A percentile compares a stretch with the other conserved stretches of the same genome.
These are phyloP conservation scores for Zasmidium citrigriseum DNA, from an alignment of 2,329 filamentous ascomycete genomes.

Conservation along the genomic window DNA sequence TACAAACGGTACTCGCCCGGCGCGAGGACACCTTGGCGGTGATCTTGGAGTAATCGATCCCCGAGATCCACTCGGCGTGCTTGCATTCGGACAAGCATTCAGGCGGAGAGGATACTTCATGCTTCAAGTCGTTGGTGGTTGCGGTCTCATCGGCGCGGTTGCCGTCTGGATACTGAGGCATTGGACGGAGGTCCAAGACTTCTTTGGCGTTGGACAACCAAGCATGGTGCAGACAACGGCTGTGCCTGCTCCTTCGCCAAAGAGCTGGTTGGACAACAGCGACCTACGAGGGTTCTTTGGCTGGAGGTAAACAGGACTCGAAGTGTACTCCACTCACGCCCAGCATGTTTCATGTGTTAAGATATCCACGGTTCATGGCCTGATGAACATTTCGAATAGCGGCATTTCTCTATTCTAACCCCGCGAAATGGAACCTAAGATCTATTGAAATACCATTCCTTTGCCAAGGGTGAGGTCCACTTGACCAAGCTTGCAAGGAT, in stretches of 20 bases:
- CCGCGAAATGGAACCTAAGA: too few species aligned
- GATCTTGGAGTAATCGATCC: constrained; percentile 47
- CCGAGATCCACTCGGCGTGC: constrained; percentile 77
- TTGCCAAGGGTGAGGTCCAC: neutral
- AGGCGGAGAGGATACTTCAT: constrained; percentile 66
- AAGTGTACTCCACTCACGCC: neutral
- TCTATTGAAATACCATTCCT: neutral
- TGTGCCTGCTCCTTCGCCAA: constrained; percentile 11
- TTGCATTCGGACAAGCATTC: constrained; percentile 62
- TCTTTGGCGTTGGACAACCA: constrained; percentile 22
- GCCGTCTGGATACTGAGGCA: constrained; percentile 40
- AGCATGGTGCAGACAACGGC: constrained; percentile 15
- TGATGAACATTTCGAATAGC: neutral
- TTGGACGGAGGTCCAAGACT: constrained; percentile 33
- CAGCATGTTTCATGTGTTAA: neutral
- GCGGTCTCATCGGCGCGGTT: constrained; percentile 73
- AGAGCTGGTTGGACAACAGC: constrained; percentile 1
- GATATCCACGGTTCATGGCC: neutral
- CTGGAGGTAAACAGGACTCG: neutral
- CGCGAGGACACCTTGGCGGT: constrained; percentile 36
- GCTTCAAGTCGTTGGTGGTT: constrained; percentile 71
- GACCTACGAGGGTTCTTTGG: constrained; percentile 4
- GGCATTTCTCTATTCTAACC: too few species aligned
- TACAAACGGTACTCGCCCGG: constrained; percentile 32
- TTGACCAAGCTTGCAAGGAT: neutral